These are phyloP conservation scores for Clonostachys solani DNA, from an alignment of 2,329 filamentous ascomycete species.

Conservation along the genomic window DNA sequence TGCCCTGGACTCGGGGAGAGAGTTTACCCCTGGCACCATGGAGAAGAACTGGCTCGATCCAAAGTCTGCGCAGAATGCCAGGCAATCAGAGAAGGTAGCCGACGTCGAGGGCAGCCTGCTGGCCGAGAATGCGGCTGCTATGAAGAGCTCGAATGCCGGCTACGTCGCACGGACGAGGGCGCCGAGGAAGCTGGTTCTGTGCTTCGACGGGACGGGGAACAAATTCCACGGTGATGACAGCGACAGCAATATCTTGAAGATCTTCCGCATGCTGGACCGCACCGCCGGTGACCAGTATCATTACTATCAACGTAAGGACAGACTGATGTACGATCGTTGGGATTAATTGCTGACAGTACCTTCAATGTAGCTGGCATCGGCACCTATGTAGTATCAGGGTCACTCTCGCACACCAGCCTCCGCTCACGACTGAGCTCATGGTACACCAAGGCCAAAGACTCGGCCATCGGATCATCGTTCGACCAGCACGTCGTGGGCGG, in stretches of 20 bases:
- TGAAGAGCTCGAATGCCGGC: conserved; percentile 3
- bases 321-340: background rate
- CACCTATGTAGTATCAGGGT: conserved; percentile 63
- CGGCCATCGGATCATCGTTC: conserved; percentile 75
- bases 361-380: conserved; percentile 57
- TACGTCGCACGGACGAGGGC: conserved; percentile 6
- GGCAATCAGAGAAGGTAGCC: too few relatives aligned
- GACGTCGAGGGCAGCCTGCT: background rate
- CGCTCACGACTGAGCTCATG: conserved; percentile 58
- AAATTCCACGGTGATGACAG: conserved; percentile 60
- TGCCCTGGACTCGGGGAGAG: too few relatives aligned
- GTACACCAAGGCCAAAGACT: conserved; percentile 73
- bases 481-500: conserved; percentile 80
- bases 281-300: conserved; percentile 58
- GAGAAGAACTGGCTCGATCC: too few relatives aligned
- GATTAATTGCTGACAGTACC: background rate
- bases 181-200: conserved; percentile 48
- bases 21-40: too few relatives aligned
- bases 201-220: conserved; percentile 61
- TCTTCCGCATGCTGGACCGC: conserved; percentile 66
- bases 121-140: background rate
- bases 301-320: conserved; percentile 55
- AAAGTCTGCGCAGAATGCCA: too few relatives aligned
- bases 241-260: conserved; percentile 65
- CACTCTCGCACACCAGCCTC: conserved; percentile 52